Evolutionary conservation across 208 protist species (phyloP), one percentile per base, ranked within the genome.

Genomic region (Wallacemonas sp.): DNA sequence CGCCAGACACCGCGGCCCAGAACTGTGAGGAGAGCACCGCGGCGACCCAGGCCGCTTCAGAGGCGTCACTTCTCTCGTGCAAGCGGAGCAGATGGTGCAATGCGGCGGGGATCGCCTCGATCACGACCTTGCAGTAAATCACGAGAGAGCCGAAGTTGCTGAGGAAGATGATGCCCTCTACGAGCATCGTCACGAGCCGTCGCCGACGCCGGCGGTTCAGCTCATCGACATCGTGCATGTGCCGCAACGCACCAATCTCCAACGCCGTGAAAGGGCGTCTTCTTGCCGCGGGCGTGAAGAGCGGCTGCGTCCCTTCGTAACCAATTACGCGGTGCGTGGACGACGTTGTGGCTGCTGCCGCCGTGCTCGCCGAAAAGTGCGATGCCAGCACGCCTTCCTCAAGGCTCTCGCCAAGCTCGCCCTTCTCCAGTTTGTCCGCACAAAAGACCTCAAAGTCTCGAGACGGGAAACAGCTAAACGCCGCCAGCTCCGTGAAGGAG

Each of bases 141-240:
- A 88, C 74, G 19, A 92, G 71, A 30, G 75, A 36, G 31, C 86
- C 86, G 63, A 84, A 92, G 68, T 92, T 92, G 68, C 72, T 82
- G 30, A 82, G 64, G 60, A 92, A 88, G 0, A 92, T 60, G 9
- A 87, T 67, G 22, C 80, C 44, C 55, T 92, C 86, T 38, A 88
- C 79, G 17, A 92, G 21, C 28, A 80, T 47, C 4, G 72, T 82
- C 24, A 87, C 46, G 41, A 79, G 26, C 41, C 81, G 82, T 17
- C 86, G 79, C 22, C 66, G 58, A 38, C 74, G 74, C 14, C 80
- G 73, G n/a, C 75, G 64, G 39, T 31, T 38, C 44, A 80, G 66
- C 62, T 88, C 79, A 38, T 75, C 61, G 17, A 75, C 47, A 21
- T 58, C 30, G 24, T 58, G 41, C 77, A 49, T 34, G 51, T 31